Base-by-base conservation (phyloP, 192 early-diverging fungal species). In the Coemansia sp. region DNA sequence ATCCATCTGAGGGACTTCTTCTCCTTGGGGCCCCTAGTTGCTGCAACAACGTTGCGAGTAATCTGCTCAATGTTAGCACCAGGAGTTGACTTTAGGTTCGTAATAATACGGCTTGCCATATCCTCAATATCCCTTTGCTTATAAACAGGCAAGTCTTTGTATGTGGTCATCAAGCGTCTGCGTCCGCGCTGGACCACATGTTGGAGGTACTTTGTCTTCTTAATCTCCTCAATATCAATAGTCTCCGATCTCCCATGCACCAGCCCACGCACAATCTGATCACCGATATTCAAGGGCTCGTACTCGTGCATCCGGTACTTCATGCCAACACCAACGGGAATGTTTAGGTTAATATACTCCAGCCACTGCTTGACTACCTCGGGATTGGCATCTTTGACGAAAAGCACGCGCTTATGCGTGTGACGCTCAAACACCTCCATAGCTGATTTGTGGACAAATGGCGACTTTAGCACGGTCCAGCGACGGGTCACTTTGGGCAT, bases 341-440 rank as follows among this genome's bases (percentile, higher is more conserved):
- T 81, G 78, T 92, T 91, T 60, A 86, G 75, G 48, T 83, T 84
- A 56, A 97, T 73, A 73, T 97, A 96, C 21, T 82, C 85, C 9
- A 93, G 67, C 89, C 88, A 94, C 65, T 83, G 83, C 53, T 89
- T 78, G 21, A 95, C 83, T 0, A 85, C 87, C 51, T 91, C 88
- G 9, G 82, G 83, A 55, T 92, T 81, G 22, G 89, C 77, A 65
- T 96, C 93, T 54, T 88, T 86, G 23, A 96, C 83, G 49, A 92
- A 88, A 61, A 99, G 68, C 26, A 89, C 64, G 24, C 94, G 85
- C 77, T 89, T 87, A 72, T 93, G 87, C 54, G 92, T 94, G 76
- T 90, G 89, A 53, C 92, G 85, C 82, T 97, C 95, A 85, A 99
- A 99, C 16, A 93, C 88, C 74, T 99, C 95, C 83, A 96, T 94